A percentile compares a stretch with the other conserved stretches of the same genome.
Evolutionary conservation across 257 asterid genomes (phyloP).

Genomic region (Penstemon barbatus): DNA sequence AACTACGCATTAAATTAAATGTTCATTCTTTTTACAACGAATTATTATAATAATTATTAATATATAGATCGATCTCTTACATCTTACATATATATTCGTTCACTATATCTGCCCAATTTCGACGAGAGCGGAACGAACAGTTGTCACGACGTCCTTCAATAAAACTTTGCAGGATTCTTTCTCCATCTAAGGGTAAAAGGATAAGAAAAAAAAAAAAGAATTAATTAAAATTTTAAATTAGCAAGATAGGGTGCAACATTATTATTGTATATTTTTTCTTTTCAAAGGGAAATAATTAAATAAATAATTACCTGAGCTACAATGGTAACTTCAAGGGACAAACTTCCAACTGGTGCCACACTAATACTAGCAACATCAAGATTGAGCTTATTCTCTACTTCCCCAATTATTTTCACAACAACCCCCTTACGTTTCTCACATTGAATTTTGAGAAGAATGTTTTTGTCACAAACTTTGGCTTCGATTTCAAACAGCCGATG

Average conservation of each 20-base stretch:
- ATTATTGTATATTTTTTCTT: too few species aligned
- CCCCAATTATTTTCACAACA: conserved; percentile 9
- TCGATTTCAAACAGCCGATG: conserved; percentile 18
- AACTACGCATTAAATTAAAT: too few species aligned
- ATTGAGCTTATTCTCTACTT: conserved; percentile 14
- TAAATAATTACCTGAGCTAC: conserved; percentile 5
- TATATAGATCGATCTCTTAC: too few species aligned
- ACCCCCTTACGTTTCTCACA: conserved; percentile 9
- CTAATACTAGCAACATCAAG: conserved; percentile 1
- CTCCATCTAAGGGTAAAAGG: conserved; percentile 15
- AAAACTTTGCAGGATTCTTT: not conserved
- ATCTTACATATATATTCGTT: too few species aligned
- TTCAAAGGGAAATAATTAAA: not conserved
- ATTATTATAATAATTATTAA: too few species aligned
- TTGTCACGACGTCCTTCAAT: conserved; percentile 21
- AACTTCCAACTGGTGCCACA: conserved; percentile 24
- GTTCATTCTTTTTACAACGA: too few species aligned
- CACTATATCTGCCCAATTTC: not conserved
- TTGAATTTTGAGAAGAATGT: conserved; percentile 24
- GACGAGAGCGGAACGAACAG: conserved; percentile 33
- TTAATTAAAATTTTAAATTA: not conserved
- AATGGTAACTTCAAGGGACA: conserved; percentile 15
- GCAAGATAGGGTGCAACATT: too few species aligned
- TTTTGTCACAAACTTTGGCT: conserved; percentile 10
- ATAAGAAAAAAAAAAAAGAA: not conserved